phyloP scores from a whole-genome alignment of 305 asterid genomes.

The Petunia hybrid region DNA sequence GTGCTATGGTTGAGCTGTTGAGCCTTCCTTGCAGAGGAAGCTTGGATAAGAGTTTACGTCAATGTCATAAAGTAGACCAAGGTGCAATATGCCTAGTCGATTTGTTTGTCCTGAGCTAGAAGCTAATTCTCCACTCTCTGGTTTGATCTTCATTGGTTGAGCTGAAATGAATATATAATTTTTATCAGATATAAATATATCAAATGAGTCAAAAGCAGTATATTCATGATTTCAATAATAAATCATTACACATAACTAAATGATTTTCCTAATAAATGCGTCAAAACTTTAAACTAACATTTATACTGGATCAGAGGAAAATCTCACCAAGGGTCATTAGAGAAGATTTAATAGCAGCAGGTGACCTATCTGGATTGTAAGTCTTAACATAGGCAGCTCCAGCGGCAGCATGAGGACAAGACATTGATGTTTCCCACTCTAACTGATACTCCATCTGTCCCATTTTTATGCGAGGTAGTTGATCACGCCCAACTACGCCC shows the following conservation, averaged over 20 bases:
- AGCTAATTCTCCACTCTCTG: constrained; percentile 56
- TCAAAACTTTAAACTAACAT: too few relatives aligned
- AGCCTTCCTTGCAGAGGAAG: constrained; percentile 72
- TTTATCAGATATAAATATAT: neutral
- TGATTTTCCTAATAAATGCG: too few relatives aligned
- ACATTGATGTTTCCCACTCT: constrained; percentile 81
- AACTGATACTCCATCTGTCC: constrained; percentile 35
- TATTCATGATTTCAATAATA: too few relatives aligned
- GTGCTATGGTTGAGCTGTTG: constrained; percentile 41
- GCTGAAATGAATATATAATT: constrained; percentile 47
- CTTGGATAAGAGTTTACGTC: constrained; percentile 53
- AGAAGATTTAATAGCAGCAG: constrained; percentile 84
- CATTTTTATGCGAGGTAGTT: too few relatives aligned
- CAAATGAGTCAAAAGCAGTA: neutral
- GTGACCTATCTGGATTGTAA: constrained; percentile 74
- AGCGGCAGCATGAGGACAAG: constrained; percentile 75
- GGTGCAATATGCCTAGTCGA: constrained; percentile 63
- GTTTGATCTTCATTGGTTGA: constrained; percentile 49
- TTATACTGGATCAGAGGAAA: too few relatives aligned
- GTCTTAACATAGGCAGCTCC: constrained; percentile 85
- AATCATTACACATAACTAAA: too few relatives aligned
- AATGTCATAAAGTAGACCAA: constrained; percentile 74
- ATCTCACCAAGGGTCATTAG: constrained; percentile 76
- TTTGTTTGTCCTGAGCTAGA: constrained; percentile 69
- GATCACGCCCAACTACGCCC: too few relatives aligned